phyloP scores from a whole-genome alignment of 148 eudicot genomes.

The Rhododendron vialii region DNA sequence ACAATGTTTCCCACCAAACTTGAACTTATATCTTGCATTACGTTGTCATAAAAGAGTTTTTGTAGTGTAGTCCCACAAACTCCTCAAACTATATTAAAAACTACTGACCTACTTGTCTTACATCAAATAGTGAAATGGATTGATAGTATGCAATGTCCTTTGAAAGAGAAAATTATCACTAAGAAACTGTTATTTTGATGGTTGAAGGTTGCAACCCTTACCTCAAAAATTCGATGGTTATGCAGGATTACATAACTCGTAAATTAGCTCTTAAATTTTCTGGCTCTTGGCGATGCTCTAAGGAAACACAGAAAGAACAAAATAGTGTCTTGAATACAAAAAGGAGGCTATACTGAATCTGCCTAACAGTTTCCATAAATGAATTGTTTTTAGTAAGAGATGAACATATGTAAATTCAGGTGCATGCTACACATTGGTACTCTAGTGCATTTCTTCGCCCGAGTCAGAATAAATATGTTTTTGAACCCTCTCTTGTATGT shows the following conservation, averaged over 20 bases:
- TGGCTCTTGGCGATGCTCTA: neutral
- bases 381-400: neutral
- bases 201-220: neutral
- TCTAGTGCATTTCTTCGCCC: neutral
- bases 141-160: neutral
- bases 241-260: too few relatives aligned
- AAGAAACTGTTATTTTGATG: neutral
- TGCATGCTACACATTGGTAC: neutral
- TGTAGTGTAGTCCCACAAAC: neutral
- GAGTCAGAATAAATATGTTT: too few relatives aligned
- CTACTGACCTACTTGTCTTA: neutral
- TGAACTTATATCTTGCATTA: neutral
- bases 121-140: neutral
- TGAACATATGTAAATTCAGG: neutral
- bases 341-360: neutral
- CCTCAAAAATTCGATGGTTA: too few relatives aligned
- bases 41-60: neutral
- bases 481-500: neutral
- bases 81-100: neutral
- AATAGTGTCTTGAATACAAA: neutral
- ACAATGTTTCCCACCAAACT: neutral
- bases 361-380: neutral
- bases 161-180: neutral
- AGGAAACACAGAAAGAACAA: neutral
- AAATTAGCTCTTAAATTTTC: neutral